These are phyloP conservation scores for Waitea zeae DNA, from an alignment of 1,284 basidiomycete genomes.

Conservation along the genomic window DNA sequence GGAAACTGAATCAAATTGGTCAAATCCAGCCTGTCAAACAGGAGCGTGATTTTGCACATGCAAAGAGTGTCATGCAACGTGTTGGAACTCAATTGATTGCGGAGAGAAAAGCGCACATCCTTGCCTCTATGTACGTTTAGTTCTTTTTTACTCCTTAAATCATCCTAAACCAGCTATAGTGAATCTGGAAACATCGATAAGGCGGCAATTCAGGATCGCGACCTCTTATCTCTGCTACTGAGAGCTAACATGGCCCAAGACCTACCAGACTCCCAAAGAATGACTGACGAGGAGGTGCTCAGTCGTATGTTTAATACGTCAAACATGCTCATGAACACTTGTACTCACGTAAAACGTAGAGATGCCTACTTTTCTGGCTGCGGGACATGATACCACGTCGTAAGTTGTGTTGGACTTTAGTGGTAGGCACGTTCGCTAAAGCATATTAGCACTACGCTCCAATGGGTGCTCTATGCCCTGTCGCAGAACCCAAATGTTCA, in stretches of 20 bases:
- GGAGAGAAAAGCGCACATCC: conserved; percentile 21
- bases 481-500: conserved; percentile 22
- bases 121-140: conserved; percentile 1
- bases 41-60: too few species aligned
- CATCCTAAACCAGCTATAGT: not conserved
- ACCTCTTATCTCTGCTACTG: conserved; percentile 37
- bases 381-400: conserved; percentile 71
- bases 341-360: conserved; percentile 16
- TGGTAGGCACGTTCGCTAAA: too few species aligned
- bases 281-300: conserved; percentile 60
- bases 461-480: conserved; percentile 29
- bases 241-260: conserved; percentile 47
- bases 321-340: not conserved
- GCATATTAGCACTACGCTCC: conserved; percentile 29
- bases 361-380: conserved; percentile 41
- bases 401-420: too few species aligned
- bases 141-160: not conserved
- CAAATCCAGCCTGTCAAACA: too few species aligned
- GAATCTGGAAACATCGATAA: conserved; percentile 7
- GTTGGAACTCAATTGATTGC: conserved; percentile 27
- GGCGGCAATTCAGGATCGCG: conserved; percentile 19
- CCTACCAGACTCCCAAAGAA: conserved; percentile 34
- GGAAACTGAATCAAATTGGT: too few species aligned
- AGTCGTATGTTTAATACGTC: conserved; percentile 32
- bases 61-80: conserved; percentile 10